A percentile compares a stretch with the other conserved stretches of the same genome.
phyloP scores from a whole-genome alignment of 2,329 filamentous ascomycete species.

The Phaeosphaeria sp. region DNA sequence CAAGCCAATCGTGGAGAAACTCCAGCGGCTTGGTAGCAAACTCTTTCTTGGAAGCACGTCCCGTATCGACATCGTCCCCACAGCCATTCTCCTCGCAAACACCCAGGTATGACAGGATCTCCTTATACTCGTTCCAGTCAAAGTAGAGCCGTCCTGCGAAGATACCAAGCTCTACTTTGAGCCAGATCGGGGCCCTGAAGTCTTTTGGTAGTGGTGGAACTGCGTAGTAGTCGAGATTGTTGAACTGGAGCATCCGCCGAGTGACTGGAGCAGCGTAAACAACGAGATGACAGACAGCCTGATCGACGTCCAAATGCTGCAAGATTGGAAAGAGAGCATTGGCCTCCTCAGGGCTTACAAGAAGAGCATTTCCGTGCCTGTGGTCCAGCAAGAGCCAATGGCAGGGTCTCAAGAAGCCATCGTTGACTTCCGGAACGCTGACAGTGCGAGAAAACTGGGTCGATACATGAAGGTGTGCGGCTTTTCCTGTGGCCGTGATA shows the following conservation, averaged over 20 bases:
- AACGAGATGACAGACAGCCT: conserved; percentile 52
- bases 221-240: conserved; percentile 59
- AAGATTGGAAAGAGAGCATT: conserved; percentile 61
- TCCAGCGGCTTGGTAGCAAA: conserved; percentile 36
- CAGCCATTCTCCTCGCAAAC: background rate
- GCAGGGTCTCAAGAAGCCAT: conserved; percentile 57
- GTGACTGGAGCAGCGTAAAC: conserved; percentile 68
- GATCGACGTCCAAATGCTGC: conserved; percentile 6
- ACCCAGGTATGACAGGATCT: conserved; percentile 18
- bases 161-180: conserved; percentile 65
- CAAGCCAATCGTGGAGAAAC: conserved; percentile 63
- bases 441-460: conserved; percentile 59
- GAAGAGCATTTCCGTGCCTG: conserved; percentile 56
- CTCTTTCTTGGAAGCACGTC: conserved; percentile 8
- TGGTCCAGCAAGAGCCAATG: conserved; percentile 68
- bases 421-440: conserved; percentile 43
- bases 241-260: conserved; percentile 65
- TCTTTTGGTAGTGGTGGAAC: conserved; percentile 55
- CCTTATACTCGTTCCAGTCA: conserved; percentile 54
- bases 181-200: conserved; percentile 58
- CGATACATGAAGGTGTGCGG: conserved; percentile 49
- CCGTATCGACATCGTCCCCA: conserved; percentile 1
- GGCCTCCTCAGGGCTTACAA: conserved; percentile 69
- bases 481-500: conserved; percentile 14
- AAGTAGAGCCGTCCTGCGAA: conserved; percentile 68